Evolutionary conservation across 2,329 filamentous ascomycete species (phyloP).

Genomic region (Colletotrichum cereale): DNA sequence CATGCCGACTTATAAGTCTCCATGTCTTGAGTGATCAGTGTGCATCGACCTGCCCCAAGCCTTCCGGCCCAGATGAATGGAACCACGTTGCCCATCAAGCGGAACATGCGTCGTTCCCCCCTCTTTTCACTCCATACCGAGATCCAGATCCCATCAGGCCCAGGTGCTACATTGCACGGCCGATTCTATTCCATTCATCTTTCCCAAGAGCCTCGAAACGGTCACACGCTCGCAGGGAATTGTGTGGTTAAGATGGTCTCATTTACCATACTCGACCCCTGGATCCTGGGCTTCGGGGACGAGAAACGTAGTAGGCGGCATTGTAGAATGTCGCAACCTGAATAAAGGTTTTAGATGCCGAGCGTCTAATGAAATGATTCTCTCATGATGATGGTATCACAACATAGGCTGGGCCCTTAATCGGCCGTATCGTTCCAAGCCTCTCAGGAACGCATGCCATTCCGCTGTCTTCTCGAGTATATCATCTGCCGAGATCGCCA

Average conservation of each 20-base stretch:
- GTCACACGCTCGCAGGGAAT: constrained; percentile 8
- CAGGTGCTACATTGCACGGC: constrained; percentile 38
- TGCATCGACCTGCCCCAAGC: constrained; percentile 30
- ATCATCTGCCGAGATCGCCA: not conserved
- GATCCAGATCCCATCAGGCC: not conserved
- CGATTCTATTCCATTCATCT: not conserved
- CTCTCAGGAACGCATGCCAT: not conserved
- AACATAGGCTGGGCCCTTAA: not conserved
- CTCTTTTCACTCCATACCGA: constrained; percentile 3
- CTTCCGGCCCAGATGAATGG: constrained; percentile 29
- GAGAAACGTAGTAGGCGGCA: not conserved
- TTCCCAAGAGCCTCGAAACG: not conserved
- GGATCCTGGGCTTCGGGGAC: not conserved
- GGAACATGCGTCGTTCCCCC: not conserved
- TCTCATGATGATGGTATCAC: constrained; percentile 13
- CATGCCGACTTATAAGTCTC: not conserved
- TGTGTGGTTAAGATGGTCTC: not conserved
- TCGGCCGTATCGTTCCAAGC: not conserved
- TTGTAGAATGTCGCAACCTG: constrained; percentile 18
- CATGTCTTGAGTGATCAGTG: constrained; percentile 5
- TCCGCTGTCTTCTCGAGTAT: not conserved
- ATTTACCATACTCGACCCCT: constrained; percentile 13
- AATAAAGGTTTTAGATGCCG: constrained; percentile 18
- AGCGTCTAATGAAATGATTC: not conserved
- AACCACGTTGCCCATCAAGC: constrained; percentile 34